Conservation (phyloP, 1,284 basidiomycete genomes). For the Ustilago cynodontis region DNA sequence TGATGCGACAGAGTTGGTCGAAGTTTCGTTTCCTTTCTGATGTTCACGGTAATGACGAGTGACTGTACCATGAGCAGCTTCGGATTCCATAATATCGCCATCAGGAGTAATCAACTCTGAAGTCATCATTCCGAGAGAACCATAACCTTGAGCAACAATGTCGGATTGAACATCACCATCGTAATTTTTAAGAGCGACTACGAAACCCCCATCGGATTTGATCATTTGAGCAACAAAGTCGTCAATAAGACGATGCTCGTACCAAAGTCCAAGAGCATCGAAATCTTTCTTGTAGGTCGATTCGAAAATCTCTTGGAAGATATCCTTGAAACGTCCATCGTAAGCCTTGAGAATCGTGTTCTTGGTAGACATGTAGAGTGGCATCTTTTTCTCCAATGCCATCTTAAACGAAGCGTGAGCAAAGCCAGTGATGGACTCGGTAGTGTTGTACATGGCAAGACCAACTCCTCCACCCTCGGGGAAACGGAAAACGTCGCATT, state of each 20-base stretch:
- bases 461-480: constrained; percentile 65
- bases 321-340: constrained; percentile 98
- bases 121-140: constrained; percentile 97
- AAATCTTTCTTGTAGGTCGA: constrained; percentile 83
- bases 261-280: constrained; percentile 87
- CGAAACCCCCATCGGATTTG: constrained; percentile 96
- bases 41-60: constrained; percentile 97
- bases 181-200: constrained; percentile 79
- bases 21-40: constrained; percentile 87
- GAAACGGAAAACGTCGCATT: constrained; percentile 65
- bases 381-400: constrained; percentile 94
- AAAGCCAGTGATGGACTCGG: constrained; percentile 87
- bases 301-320: constrained; percentile 95
- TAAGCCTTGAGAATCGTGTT: constrained; percentile 70
- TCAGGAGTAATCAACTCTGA: constrained; percentile 96
- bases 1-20: constrained; percentile 96
- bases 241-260: constrained; percentile 87
- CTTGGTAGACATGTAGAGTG: constrained; percentile 73
- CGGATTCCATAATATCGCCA: constrained; percentile 83
- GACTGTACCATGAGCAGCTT: constrained; percentile 74
- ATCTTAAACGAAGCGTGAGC: constrained; percentile 98
- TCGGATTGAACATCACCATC: constrained; percentile 63
- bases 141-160: constrained; percentile 78
- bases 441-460: constrained; percentile 72
- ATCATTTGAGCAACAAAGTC: constrained; percentile 87